Conservation (phyloP, 345 rosid genomes). For the Abelmoschus esculentus region DNA sequence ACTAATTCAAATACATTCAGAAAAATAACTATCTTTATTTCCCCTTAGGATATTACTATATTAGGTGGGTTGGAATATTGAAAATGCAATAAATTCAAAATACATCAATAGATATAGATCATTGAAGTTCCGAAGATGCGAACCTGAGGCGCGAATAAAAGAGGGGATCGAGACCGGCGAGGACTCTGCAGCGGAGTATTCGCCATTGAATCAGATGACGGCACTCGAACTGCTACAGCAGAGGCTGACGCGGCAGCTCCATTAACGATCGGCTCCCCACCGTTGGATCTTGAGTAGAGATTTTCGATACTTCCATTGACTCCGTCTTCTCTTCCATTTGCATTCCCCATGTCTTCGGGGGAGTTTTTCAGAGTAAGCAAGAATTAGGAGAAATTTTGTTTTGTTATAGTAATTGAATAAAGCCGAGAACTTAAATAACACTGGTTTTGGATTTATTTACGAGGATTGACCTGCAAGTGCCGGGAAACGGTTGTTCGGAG, state of each 20-base stretch:
- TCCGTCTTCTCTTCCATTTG: conserved; percentile 57
- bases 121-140: background rate
- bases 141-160: conserved; percentile 70
- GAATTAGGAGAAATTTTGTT: background rate
- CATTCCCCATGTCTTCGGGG: conserved; percentile 58
- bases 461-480: background rate
- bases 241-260: conserved; percentile 12
- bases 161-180: conserved; percentile 50
- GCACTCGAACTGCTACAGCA: conserved; percentile 19
- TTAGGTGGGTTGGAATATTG: background rate
- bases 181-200: conserved; percentile 52
- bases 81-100: background rate
- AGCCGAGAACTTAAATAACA: background rate
- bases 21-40: background rate
- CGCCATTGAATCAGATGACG: conserved; percentile 40
- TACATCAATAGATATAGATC: no score
- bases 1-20: background rate
- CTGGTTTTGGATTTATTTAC: conserved; percentile 4
- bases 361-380: background rate
- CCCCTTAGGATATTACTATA: background rate
- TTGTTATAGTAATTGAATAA: background rate
- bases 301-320: conserved; percentile 15
- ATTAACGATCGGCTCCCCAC: conserved; percentile 18
- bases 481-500: conserved; percentile 10
- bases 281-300: conserved; percentile 37